Evolutionary conservation across 768 basidiomycete species (phyloP).

Genomic region (Podaxis pistillaris): DNA sequence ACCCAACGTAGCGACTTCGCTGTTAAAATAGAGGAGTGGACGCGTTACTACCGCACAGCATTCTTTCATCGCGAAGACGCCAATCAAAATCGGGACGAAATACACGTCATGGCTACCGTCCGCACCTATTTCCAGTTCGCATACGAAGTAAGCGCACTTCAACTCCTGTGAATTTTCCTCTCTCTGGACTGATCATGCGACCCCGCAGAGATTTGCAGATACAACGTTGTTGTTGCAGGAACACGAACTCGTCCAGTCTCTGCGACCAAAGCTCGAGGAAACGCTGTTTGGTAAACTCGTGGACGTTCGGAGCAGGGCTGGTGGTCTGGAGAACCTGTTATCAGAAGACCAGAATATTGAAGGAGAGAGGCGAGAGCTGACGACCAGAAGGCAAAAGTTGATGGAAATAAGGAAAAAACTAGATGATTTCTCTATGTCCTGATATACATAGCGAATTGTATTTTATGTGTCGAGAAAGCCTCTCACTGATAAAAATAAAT

Average conservation of each 20-base stretch:
- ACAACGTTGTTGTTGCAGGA: constrained; percentile 50
- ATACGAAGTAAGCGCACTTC: constrained; percentile 39
- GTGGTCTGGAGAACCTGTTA: constrained; percentile 29
- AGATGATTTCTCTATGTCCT: constrained; percentile 20
- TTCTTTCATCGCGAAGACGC: background rate
- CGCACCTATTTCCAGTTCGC: constrained; percentile 57
- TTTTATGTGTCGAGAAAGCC: background rate
- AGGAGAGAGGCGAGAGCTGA: constrained; percentile 28
- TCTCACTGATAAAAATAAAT: too few species aligned
- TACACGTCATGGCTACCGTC: constrained; percentile 52
- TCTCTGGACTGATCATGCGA: background rate
- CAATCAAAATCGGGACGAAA: constrained; percentile 33
- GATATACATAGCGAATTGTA: background rate
- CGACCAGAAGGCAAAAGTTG: constrained; percentile 25
- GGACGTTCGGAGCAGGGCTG: constrained; percentile 14
- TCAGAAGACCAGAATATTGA: constrained; percentile 38
- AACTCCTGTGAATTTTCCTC: background rate
- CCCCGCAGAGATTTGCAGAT: constrained; percentile 51
- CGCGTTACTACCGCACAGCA: constrained; percentile 1
- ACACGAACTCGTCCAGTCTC: constrained; percentile 38
- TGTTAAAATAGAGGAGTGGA: constrained; percentile 22
- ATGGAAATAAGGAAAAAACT: constrained; percentile 33
- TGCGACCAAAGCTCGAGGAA: constrained; percentile 33
- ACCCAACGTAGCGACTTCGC: constrained; percentile 29
- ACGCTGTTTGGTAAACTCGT: constrained; percentile 30